phyloP scores from a whole-genome alignment of 139 green algal species.

The Chlorella sp. region DNA sequence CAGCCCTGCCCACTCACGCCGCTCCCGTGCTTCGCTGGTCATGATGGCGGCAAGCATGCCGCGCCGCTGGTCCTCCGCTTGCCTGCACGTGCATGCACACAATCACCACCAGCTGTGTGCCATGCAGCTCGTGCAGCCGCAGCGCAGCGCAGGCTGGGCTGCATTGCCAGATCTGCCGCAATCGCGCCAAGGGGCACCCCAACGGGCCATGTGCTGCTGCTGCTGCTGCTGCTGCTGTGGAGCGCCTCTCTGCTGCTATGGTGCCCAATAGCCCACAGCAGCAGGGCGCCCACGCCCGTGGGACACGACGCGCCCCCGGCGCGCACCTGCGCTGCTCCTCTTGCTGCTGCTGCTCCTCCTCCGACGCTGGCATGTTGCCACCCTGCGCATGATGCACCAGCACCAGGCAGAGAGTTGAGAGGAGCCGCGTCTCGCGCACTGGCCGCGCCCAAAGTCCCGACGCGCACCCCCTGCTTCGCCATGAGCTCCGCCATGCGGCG shows the following conservation, averaged over 20 bases:
- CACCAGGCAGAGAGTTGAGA: not conserved
- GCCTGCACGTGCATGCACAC: constrained; percentile 17
- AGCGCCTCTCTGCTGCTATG: not conserved
- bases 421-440: not conserved
- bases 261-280: not conserved
- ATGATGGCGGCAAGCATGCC: constrained; percentile 73
- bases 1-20: constrained; percentile 47
- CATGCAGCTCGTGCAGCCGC: not conserved
- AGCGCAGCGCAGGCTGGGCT: too few relatives aligned
- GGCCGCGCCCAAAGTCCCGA: not conserved
- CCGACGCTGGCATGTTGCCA: not conserved
- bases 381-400: not conserved
- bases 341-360: not conserved
- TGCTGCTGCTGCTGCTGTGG: not conserved
- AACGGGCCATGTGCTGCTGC: too few relatives aligned
- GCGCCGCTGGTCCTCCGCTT: constrained; percentile 67
- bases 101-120: not conserved
- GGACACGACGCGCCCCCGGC: not conserved
- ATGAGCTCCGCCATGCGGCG: not conserved
- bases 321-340: not conserved
- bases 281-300: not conserved
- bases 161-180: too few relatives aligned
- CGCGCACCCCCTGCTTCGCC: constrained; percentile 1
- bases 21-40: constrained; percentile 63
- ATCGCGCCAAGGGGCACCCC: too few relatives aligned